These are phyloP conservation scores for Dendrobium huoshanense DNA, from an alignment of 106 monocot genomes.

Conservation along the genomic window DNA sequence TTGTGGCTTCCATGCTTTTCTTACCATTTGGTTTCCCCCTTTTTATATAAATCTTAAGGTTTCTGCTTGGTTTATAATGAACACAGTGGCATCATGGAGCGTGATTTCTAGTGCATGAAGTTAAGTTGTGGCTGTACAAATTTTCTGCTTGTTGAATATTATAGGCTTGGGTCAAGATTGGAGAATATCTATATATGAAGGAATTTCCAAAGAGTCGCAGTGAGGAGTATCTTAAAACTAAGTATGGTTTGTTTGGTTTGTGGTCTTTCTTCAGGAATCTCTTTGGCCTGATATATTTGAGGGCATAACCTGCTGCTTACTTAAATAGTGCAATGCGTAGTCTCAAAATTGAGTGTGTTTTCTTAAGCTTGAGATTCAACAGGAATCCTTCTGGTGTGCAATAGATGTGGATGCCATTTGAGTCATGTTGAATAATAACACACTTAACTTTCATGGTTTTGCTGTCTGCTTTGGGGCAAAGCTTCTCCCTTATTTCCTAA, in stretches of 20 bases:
- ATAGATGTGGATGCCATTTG: not conserved
- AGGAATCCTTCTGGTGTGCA: not conserved
- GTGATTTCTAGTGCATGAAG: not conserved
- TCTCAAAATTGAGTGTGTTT: not conserved
- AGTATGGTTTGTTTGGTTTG: not conserved
- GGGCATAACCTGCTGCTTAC: not conserved
- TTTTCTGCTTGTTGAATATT: not conserved
- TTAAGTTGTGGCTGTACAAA: not conserved
- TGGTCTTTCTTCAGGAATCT: not conserved
- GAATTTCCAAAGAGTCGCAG: not conserved
- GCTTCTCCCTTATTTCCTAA: not conserved
- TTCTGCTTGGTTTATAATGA: not conserved
- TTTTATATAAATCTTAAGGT: conserved; percentile 2
- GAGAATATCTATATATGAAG: not conserved
- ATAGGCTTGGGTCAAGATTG: not conserved
- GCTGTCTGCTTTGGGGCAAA: not conserved
- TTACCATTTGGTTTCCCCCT: not conserved
- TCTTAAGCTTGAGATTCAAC: not conserved
- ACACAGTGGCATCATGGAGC: not conserved
- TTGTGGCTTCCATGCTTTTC: not conserved
- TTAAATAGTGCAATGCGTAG: not conserved
- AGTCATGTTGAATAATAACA: not conserved
- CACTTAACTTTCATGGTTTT: not conserved
- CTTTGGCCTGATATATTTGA: not conserved
- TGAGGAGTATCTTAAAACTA: not conserved